phyloP scores from a whole-genome alignment of 2,329 filamentous ascomycete species.

The Trichoderma sp. region DNA sequence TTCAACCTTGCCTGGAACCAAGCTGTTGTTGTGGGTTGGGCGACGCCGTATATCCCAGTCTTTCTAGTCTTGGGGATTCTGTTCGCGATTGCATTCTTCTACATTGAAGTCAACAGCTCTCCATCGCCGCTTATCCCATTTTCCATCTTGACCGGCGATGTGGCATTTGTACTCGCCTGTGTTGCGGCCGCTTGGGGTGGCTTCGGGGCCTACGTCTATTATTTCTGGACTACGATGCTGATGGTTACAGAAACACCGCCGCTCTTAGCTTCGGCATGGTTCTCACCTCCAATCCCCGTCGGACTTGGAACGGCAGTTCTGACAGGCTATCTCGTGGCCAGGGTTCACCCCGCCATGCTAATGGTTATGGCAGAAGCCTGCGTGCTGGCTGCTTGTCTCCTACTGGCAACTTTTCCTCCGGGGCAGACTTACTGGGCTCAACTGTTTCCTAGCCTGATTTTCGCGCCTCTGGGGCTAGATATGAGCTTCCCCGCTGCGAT shows the following conservation, averaged over 20 bases:
- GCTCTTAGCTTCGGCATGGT: background rate
- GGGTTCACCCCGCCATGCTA: background rate
- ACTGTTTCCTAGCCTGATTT: slow-evolving; percentile 38
- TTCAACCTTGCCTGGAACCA: slow-evolving; percentile 71
- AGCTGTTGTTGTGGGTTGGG: slow-evolving; percentile 61
- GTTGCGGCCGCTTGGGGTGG: slow-evolving; percentile 45
- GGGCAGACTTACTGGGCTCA: slow-evolving; percentile 26
- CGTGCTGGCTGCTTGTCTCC: background rate
- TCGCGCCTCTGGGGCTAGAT: slow-evolving; percentile 58
- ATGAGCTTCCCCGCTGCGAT: slow-evolving; percentile 66
- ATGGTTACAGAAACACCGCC: background rate
- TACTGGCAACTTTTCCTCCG: background rate
- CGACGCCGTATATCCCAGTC: slow-evolving; percentile 55
- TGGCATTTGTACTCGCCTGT: slow-evolving; percentile 58
- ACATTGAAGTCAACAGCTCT: slow-evolving; percentile 53
- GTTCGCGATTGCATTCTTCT: slow-evolving; percentile 56
- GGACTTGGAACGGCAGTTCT: background rate
- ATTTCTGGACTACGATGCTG: background rate
- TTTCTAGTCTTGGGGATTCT: slow-evolving; percentile 59
- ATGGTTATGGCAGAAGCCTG: background rate
- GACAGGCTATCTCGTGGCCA: background rate
- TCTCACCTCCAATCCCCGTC: background rate
- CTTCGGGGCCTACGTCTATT: background rate
- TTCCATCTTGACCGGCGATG: slow-evolving; percentile 44
- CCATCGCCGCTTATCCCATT: slow-evolving; percentile 60